Evolutionary conservation across 75 land plant genomes (phyloP).

Genomic region (Cupressus sempervirens): DNA sequence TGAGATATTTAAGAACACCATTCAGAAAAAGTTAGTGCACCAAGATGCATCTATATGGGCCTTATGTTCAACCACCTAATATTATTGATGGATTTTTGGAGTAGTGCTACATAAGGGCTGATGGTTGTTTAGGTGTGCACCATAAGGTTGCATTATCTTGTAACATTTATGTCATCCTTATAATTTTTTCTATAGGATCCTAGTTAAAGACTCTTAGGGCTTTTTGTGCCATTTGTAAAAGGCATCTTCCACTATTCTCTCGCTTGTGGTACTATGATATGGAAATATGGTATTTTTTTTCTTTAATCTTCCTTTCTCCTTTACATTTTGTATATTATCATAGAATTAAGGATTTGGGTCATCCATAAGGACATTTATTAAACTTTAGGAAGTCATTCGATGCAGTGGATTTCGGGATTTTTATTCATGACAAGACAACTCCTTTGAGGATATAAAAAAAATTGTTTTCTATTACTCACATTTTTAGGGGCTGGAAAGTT

Average conservation of each 20-base stretch:
- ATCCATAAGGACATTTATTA: too few species aligned
- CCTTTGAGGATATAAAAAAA: too few species aligned
- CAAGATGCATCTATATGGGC: not conserved
- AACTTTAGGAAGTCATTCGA: too few species aligned
- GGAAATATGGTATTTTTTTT: slow-evolving; percentile 1
- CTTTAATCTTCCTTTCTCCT: not conserved
- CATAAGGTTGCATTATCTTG: not conserved
- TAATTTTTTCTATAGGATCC: not conserved
- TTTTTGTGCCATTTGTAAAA: not conserved
- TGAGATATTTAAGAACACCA: not conserved
- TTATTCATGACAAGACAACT: too few species aligned
- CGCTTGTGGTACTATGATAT: slow-evolving; percentile 11
- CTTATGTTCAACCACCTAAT: not conserved
- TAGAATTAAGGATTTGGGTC: too few species aligned
- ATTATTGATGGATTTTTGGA: not conserved
- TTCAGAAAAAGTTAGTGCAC: not conserved
- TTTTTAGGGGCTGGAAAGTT: too few species aligned
- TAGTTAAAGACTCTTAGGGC: not conserved
- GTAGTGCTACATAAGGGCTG: not conserved
- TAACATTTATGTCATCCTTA: not conserved
- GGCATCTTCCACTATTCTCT: not conserved
- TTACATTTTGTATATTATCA: not conserved
- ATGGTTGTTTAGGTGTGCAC: not conserved
- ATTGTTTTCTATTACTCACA: too few species aligned
- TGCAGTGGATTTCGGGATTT: too few species aligned